phyloP scores from a whole-genome alignment of 78 protist genomes.

The Isochrysis galbana region DNA sequence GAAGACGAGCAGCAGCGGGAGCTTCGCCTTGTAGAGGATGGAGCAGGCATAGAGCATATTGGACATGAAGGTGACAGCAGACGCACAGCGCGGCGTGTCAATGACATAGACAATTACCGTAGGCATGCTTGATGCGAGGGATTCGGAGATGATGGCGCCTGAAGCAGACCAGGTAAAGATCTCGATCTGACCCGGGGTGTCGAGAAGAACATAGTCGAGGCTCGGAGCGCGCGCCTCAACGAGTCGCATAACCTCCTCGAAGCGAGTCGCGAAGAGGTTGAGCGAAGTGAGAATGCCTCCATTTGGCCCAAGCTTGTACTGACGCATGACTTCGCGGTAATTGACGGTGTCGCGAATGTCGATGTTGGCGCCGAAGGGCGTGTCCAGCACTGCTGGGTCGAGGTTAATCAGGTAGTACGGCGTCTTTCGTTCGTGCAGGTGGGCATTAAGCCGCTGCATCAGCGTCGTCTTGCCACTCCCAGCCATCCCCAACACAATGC shows the following conservation, averaged over 20 bases:
- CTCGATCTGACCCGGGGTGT: conserved; percentile 98
- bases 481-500: conserved; percentile 96
- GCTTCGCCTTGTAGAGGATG: conserved; percentile 88
- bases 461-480: conserved; percentile 97
- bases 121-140: conserved; percentile 88
- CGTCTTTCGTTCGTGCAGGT: conserved; percentile 60
- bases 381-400: conserved; percentile 85
- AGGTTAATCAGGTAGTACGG: conserved; percentile 87
- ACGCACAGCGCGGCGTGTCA: conserved; percentile 87
- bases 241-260: conserved; percentile 84
- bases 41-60: conserved; percentile 93
- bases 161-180: conserved; percentile 98
- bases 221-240: conserved; percentile 51
- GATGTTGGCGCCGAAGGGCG: conserved; percentile 88
- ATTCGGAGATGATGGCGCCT: conserved; percentile 89
- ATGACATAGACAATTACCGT: conserved; percentile 88
- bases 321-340: conserved; percentile 73
- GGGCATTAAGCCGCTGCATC: conserved; percentile 78
- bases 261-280: conserved; percentile 91
- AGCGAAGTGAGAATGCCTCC: conserved; percentile 97
- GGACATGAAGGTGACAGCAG: conserved; percentile 96
- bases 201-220: conserved; percentile 71
- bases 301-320: conserved; percentile 93
- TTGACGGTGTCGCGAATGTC: conserved; percentile 98
- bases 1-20: conserved; percentile 90